These are phyloP conservation scores for Entonaema liquescens DNA, from an alignment of 495 filamentous ascomycete species.

Conservation along the genomic window DNA sequence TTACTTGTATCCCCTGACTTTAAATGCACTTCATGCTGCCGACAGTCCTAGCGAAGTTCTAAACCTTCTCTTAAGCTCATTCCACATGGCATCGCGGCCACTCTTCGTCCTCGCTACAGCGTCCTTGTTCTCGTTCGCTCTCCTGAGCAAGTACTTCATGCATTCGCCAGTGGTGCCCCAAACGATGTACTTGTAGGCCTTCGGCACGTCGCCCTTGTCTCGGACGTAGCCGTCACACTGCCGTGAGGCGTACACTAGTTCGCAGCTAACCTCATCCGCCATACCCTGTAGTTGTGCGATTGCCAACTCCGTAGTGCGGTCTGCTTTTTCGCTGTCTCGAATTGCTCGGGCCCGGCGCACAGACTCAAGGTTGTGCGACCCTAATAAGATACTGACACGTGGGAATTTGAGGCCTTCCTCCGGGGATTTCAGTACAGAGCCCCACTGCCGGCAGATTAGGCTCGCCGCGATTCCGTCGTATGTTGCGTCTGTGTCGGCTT, in stretches of 20 bases:
- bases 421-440: slow-evolving; percentile 56
- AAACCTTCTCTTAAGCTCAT: slow-evolving; percentile 72
- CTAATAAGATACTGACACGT: slow-evolving; percentile 75
- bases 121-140: slow-evolving; percentile 92
- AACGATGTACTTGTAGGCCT: slow-evolving; percentile 87
- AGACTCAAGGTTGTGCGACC: slow-evolving; percentile 90
- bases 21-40: slow-evolving; percentile 21
- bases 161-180: slow-evolving; percentile 95
- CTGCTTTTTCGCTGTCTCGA: slow-evolving; percentile 44
- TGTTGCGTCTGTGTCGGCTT: slow-evolving; percentile 73
- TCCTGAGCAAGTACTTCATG: slow-evolving; percentile 86
- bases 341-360: slow-evolving; percentile 72
- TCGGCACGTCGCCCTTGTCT: slow-evolving; percentile 59
- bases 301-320: slow-evolving; percentile 68
- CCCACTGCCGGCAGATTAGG: slow-evolving; percentile 55
- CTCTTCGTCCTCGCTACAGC: slow-evolving; percentile 80
- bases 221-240: slow-evolving; percentile 31
- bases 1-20: not conserved
- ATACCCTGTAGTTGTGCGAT: slow-evolving; percentile 96
- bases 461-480: slow-evolving; percentile 53
- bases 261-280: slow-evolving; percentile 93
- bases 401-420: slow-evolving; percentile 61
- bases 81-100: slow-evolving; percentile 75
- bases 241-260: slow-evolving; percentile 69
- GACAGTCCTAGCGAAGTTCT: slow-evolving; percentile 53